These are phyloP conservation scores for Cylindrotheca fusiformis DNA, from an alignment of 108 stramenopile genomes.

Conservation along the genomic window DNA sequence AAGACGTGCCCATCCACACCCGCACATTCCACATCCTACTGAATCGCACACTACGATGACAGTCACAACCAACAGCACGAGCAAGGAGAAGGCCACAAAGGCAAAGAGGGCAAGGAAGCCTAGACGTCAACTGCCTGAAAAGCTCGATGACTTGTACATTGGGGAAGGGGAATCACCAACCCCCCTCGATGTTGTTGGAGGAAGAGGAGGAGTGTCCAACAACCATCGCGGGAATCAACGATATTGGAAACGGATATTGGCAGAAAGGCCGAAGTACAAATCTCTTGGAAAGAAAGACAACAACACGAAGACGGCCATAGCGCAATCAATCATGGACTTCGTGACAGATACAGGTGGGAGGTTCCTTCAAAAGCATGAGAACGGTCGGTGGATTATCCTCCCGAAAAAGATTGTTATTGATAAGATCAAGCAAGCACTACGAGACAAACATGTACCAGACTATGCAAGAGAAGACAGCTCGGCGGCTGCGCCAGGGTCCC, in stretches of 20 bases:
- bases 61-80: too few relatives aligned
- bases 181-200: slow-evolving; percentile 16
- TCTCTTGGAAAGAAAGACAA: not conserved
- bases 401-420: not conserved
- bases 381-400: not conserved
- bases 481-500: not conserved
- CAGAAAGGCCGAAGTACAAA: not conserved
- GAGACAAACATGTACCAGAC: slow-evolving; percentile 12
- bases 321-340: slow-evolving; percentile 4
- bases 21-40: too few relatives aligned
- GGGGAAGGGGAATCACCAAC: not conserved
- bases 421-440: slow-evolving; percentile 4
- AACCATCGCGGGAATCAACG: slow-evolving; percentile 1
- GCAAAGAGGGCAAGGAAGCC: not conserved
- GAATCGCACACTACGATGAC: too few relatives aligned
- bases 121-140: not conserved
- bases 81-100: not conserved
- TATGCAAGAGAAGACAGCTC: not conserved
- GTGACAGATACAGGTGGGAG: slow-evolving; percentile 3
- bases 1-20: too few relatives aligned
- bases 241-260: slow-evolving; percentile 1
- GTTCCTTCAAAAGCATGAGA: slow-evolving; percentile 1
- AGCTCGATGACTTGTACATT: not conserved
- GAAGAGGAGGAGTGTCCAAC: slow-evolving; percentile 18
- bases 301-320: slow-evolving; percentile 1